Conservation (phyloP, 768 basidiomycete species). For the Tephrocybe sp. region DNA sequence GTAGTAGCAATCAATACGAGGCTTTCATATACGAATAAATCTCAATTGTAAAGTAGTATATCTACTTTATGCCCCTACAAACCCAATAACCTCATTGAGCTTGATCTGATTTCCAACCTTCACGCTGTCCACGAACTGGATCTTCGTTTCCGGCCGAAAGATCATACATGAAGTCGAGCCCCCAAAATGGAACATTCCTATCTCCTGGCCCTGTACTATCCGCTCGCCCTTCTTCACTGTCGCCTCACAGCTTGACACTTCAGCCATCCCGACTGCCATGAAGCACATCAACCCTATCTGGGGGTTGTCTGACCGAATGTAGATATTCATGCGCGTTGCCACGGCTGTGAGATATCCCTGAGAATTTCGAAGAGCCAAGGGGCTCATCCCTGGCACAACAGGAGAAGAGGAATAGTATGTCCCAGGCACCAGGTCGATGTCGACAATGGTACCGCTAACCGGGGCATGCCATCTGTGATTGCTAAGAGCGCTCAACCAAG, state of each 20-base stretch:
- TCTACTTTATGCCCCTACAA: not conserved
- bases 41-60: too few species aligned
- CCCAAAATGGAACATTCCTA: not conserved
- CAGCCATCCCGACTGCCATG: conserved; percentile 16
- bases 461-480: conserved; percentile 59
- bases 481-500: conserved; percentile 43
- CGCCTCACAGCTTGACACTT: conserved; percentile 57
- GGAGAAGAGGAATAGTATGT: too few species aligned
- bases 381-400: too few species aligned
- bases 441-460: too few species aligned
- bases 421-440: too few species aligned
- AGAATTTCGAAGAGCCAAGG: too few species aligned
- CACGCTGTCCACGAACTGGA: conserved; percentile 5
- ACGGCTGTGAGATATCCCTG: not conserved
- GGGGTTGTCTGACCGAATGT: too few species aligned
- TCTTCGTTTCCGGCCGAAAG: conserved; percentile 26
- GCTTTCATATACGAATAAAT: too few species aligned
- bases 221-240: conserved; percentile 46
- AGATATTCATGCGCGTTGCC: too few species aligned
- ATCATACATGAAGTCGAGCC: conserved; percentile 21
- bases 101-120: conserved; percentile 1
- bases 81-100: not conserved
- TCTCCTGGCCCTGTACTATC: not conserved
- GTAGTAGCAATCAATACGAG: too few species aligned
- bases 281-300: too few species aligned